A percentile compares a stretch with the other conserved stretches of the same genome.
Conservation (phyloP, 1,284 basidiomycete genomes). For the Macrocystidia cucumis region DNA sequence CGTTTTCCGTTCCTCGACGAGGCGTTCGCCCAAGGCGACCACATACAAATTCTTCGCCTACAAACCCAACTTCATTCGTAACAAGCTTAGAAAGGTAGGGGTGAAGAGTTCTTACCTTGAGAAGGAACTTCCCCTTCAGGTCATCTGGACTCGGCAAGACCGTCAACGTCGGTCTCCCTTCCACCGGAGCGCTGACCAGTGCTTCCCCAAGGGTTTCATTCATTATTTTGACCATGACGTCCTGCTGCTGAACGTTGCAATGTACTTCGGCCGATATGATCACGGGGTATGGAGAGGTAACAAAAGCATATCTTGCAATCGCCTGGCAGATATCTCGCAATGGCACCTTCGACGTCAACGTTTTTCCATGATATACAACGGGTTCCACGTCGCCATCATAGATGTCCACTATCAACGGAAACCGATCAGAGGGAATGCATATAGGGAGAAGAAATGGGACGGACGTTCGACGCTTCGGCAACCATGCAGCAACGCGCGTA, state of each 20-base stretch:
- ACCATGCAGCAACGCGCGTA: slow-evolving; percentile 84
- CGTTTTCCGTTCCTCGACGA: slow-evolving; percentile 18
- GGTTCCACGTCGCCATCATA: slow-evolving; percentile 82
- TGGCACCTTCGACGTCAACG: slow-evolving; percentile 83
- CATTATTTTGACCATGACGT: slow-evolving; percentile 76
- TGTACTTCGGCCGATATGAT: slow-evolving; percentile 95
- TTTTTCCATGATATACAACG: slow-evolving; percentile 87
- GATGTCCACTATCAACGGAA: slow-evolving; percentile 70
- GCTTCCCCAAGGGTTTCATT: slow-evolving; percentile 71
- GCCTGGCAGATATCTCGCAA: slow-evolving; percentile 83
- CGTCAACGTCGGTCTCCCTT: slow-evolving; percentile 39
- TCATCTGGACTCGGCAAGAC: slow-evolving; percentile 84
- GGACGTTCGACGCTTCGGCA: slow-evolving; percentile 89
- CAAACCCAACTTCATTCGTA: neutral
- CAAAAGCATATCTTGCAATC: slow-evolving; percentile 90
- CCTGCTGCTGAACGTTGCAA: slow-evolving; percentile 80
- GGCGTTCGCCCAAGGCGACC: slow-evolving; percentile 29
- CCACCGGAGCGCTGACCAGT: slow-evolving; percentile 58
- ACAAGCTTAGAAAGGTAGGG: too few species aligned
- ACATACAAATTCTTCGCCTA: slow-evolving; percentile 60
- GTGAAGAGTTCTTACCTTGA: slow-evolving; percentile 57
- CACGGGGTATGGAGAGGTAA: slow-evolving; percentile 89
- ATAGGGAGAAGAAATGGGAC: slow-evolving; percentile 20
- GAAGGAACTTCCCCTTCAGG: slow-evolving; percentile 71
- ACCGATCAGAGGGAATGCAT: neutral